Evolutionary conservation across 2,329 filamentous ascomycete species (phyloP), one percentile per base, ranked within the genome.

Genomic region (Cordyceps militaris): DNA sequence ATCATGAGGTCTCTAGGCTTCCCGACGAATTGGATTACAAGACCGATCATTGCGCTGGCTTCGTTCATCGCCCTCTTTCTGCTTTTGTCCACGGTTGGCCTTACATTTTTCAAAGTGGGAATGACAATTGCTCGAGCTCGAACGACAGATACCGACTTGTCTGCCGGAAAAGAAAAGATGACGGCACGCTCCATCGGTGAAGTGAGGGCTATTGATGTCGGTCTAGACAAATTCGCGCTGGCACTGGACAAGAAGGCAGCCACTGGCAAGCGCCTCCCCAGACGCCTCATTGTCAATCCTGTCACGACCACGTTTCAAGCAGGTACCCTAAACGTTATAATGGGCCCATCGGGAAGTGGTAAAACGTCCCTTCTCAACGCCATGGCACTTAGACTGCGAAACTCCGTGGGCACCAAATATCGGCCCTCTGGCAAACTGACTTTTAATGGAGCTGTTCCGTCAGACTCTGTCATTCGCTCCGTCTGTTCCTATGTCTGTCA

Each of bases 401-500:
- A 82, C 58, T 83, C 81, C 1, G 63, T 84, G 3, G 76, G 79
- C 2, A 89, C 84, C 0, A 78, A 77, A 57, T 91, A 91, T 64
- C 75, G 73, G 4, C 74, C 81, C 3, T 76, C 75, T 5, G 88
- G 88, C 0, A 78, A 76, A 47, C 80, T 92, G 68, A 78, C 80
- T 0, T 89, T 91, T 67, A 91, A 92, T 63, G 84, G 82, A 0
- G 81, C 86, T 1, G 72, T 80, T 1, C 88, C 88, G 0, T 87
- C 86, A 0, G 79, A 84, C 52, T 79, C 82, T 0, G 87, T 91
- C 3, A 78, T 91, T 34, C 79, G 85, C 30, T 88, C 87, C 0
- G 80, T 90, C 0, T 87, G 85, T 43, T 90, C 87, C 0, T 91
- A 89, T 61, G 88, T 91, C 7, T 89, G 86, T 23, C 88, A 91